Percentiles rank a stretch among this genome's conserved stretches.
These are phyloP conservation scores for Fragaria iinumae DNA, from an alignment of 306 rosid genomes.

Conservation along the genomic window DNA sequence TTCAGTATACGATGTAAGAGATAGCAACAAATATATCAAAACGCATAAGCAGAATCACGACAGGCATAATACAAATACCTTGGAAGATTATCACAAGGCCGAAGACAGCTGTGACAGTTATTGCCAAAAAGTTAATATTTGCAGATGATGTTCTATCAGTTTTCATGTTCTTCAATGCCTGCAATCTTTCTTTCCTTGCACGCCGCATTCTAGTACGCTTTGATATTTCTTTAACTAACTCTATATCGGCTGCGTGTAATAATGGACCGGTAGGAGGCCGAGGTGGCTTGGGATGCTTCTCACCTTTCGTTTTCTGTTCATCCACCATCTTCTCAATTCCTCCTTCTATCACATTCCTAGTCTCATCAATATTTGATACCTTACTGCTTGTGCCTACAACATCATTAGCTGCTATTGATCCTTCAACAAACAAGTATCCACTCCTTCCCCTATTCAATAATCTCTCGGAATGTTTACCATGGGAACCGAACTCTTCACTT, in stretches of 20 bases:
- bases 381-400: conserved; percentile 15
- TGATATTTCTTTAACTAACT: conserved; percentile 32
- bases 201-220: conserved; percentile 23
- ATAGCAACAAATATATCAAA: neutral
- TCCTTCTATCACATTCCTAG: conserved; percentile 15
- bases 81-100: conserved; percentile 36
- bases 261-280: conserved; percentile 38
- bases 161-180: conserved; percentile 23
- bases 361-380: neutral
- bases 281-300: conserved; percentile 40
- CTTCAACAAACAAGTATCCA: conserved; percentile 7
- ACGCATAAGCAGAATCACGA: neutral
- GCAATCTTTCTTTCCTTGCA: conserved; percentile 21
- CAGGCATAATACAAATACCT: conserved; percentile 20
- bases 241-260: conserved; percentile 29
- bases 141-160: conserved; percentile 22
- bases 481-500: conserved; percentile 8
- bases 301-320: conserved; percentile 13
- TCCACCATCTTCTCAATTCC: conserved; percentile 11
- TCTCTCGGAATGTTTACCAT: conserved; percentile 13
- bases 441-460: conserved; percentile 21
- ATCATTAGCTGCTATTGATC: conserved; percentile 16
- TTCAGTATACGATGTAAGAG: neutral
- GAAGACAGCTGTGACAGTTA: conserved; percentile 30
- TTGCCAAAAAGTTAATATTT: conserved; percentile 27